Base-by-base conservation (phyloP, 1,284 basidiomycete species). In the Moniliella sp. region DNA sequence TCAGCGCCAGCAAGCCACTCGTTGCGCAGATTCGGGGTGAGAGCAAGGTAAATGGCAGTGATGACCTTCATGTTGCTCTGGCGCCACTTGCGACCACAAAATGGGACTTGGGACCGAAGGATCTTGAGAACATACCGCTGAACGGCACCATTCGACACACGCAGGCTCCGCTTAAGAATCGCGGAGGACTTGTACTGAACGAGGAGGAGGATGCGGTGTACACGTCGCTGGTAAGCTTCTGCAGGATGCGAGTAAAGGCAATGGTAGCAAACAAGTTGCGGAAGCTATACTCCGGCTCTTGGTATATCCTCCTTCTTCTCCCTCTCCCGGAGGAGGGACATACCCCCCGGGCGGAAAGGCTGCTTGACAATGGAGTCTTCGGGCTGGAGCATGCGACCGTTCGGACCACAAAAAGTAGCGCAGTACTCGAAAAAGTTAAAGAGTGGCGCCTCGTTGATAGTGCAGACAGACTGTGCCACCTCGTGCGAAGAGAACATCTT, bases 21-120 rank as follows among this genome's bases (percentile, higher is more conserved):
- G 61, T 99, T 91, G 23, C 88, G 72, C 32, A 99, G 68, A 53
- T 93, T 84, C 7, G 91, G 88, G 33, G 88, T 70, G 59, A 86
- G 94, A 54, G 93, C 91, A 38, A 97, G 68, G 61, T 99, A 97
- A 45, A 99, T 94, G 17, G 82, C 76, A 3, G 91, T 99, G 55
- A 99, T 97, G 39, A 94, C 80, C 63, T 94, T 91, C 91, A 99
- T 99, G 60, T 97, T 99, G 84, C 84, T 78, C 66, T 93, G 84
- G 31, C 88, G 69, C 91, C 91, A 97, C 65, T 94, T 94, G 28
- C 88, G 71, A 9, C 91, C 91, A 56, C 83, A 93, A 61, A 84
- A 94, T 0, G 91, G 91, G 15, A 97, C 84, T 69, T 97, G 91
- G 46, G 81, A 86, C 68, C 97, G 97, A 66, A 97, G 83, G 37